Evolutionary conservation across 768 basidiomycete species (phyloP), one percentile per base, ranked within the genome.

Genomic region (Xerocomellus amylosporus): DNA sequence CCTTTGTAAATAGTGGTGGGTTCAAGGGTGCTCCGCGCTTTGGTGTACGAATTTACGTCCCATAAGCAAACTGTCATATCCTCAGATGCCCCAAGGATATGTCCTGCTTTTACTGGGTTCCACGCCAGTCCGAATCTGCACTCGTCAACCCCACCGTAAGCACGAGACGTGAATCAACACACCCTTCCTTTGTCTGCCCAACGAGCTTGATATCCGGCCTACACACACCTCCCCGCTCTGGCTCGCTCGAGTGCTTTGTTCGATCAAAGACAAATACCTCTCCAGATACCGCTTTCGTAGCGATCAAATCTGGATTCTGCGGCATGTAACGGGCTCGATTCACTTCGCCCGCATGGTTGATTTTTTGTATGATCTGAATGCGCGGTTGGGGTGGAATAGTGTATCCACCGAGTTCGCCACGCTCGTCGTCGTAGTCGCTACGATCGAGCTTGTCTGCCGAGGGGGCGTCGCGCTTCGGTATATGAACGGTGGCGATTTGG

Each of bases 301-400:
- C 97, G 60, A 99, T 90, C 61, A 99, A 73, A 73, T 98, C 92
- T 2, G 94, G 91, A 66, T 98, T 99, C 73, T 98, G 96, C 7
- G 97, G 97, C 95, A 98, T 98, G 71, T 98, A 99, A 49, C 97
- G 85, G 56, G 97, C 97, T 41, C 94, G 79, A 73, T 99, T 99
- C 66, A 98, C 92, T 70, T 99, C 97, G 39, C 93, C 92, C 5
- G 81, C 80, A 71, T 99, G 97, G 70, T 94, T 95, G 75, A 99
- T 98, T 61, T 83, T 86, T 70, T 99, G 97, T 31, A 86, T 90
- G 71, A 96, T 84, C 64, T 89, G 87, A 58, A 98, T 86, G 24
- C 92, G 84, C 2, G 95, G 88, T 51, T 87, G 80, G n/a, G 88
- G 82, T 4, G 89, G 87, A 36, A 93, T 83, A 24, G 85, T 84